Evolutionary conservation across 805 yeast species (phyloP).

Genomic region (Kuraishia hungarica): DNA sequence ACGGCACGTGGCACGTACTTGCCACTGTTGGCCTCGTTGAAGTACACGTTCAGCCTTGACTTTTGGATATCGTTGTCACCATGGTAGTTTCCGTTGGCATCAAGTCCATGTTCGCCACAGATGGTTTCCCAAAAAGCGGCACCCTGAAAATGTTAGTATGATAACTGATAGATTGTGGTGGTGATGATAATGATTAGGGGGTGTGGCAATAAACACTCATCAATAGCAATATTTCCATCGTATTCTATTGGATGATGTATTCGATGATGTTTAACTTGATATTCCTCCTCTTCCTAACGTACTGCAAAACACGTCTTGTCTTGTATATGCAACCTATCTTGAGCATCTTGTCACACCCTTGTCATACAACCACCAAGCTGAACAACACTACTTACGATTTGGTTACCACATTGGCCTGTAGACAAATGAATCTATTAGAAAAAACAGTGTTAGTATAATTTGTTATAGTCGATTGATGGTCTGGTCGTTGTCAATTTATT

Average conservation of each 20-base stretch:
- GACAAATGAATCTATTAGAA: constrained; percentile 74
- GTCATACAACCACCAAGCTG: not conserved
- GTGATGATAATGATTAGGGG: not conserved
- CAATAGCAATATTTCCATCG: not conserved
- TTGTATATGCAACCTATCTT: too few species aligned
- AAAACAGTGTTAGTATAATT: not conserved
- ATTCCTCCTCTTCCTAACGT: not conserved
- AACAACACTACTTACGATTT: constrained; percentile 50
- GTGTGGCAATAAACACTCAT: not conserved
- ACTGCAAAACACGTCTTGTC: too few species aligned
- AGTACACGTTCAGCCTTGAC: constrained; percentile 63
- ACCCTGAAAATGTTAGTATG: constrained; percentile 37
- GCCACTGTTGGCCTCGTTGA: constrained; percentile 78
- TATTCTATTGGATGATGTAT: too few species aligned
- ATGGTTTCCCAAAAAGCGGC: constrained; percentile 93
- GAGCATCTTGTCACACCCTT: too few species aligned
- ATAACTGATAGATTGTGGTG: not conserved
- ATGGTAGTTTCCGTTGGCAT: constrained; percentile 63
- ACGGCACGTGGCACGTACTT: constrained; percentile 94
- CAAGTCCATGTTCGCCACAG: constrained; percentile 83
- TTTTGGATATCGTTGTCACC: constrained; percentile 47
- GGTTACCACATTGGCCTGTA: constrained; percentile 99
- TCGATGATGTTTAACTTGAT: not conserved
- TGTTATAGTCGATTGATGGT: not conserved
- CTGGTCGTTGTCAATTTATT: too few species aligned